Conservation (phyloP, 306 rosid genomes). For the Boehmeria nivea region DNA sequence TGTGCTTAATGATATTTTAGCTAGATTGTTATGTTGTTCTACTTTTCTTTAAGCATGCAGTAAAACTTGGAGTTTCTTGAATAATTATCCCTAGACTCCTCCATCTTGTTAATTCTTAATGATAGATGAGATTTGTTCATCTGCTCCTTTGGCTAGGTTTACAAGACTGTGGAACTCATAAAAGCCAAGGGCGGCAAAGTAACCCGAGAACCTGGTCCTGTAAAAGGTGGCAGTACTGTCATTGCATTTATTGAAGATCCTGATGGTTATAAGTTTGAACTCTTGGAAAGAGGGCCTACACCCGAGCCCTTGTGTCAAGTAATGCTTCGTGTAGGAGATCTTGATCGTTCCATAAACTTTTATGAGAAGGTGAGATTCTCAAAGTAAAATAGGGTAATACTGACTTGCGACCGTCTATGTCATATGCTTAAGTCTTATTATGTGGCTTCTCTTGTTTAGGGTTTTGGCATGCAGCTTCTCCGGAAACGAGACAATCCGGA, state of each 20-base stretch:
- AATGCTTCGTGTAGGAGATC: slow-evolving; percentile 96
- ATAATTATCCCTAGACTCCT: slow-evolving; percentile 11
- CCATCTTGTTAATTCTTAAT: slow-evolving; percentile 19
- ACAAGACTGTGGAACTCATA: slow-evolving; percentile 71
- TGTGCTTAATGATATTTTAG: slow-evolving; percentile 7
- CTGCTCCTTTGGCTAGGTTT: slow-evolving; percentile 46
- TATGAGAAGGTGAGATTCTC: slow-evolving; percentile 72
- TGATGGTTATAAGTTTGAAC: slow-evolving; percentile 88
- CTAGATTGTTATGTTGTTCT: no score
- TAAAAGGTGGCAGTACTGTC: slow-evolving; percentile 59
- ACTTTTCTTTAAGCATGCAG: slow-evolving; percentile 8
- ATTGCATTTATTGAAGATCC: slow-evolving; percentile 87
- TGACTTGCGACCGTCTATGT: slow-evolving; percentile 3
- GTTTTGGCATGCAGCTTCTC: slow-evolving; percentile 91
- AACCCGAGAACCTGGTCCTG: slow-evolving; percentile 73
- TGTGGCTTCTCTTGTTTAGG: slow-evolving; percentile 35
- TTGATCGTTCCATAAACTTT: slow-evolving; percentile 80
- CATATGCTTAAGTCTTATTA: slow-evolving; percentile 12
- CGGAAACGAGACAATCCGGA: slow-evolving; percentile 77
- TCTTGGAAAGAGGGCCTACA: slow-evolving; percentile 75
- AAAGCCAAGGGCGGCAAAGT: slow-evolving; percentile 91
- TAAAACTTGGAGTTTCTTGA: not conserved
- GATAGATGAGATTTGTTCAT: slow-evolving; percentile 5
- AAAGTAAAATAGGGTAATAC: slow-evolving; percentile 8
- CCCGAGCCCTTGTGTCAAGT: slow-evolving; percentile 94